Evolutionary conservation across 179 eudicot species (phyloP).

Genomic region (Silene coronaria): DNA sequence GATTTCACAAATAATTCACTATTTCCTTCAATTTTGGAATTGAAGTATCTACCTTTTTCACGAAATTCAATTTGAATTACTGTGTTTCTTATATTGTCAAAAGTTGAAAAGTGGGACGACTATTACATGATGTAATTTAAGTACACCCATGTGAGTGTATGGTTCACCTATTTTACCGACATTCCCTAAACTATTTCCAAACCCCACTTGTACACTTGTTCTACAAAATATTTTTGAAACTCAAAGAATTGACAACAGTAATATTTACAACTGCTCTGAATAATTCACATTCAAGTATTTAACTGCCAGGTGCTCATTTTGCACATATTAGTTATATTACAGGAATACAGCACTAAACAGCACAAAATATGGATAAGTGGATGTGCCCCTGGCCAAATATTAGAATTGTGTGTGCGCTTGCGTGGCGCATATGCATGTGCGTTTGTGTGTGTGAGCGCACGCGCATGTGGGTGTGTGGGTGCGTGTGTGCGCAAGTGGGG

Average conservation of each 20-base stretch:
- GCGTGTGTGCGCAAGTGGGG: too few relatives aligned
- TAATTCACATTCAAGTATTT: neutral
- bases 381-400: neutral
- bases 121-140: too few relatives aligned
- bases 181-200: too few relatives aligned
- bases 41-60: too few relatives aligned
- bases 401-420: neutral
- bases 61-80: neutral
- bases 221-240: neutral
- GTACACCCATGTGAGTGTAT: too few relatives aligned
- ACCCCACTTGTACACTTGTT: too few relatives aligned
- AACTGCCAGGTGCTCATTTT: neutral
- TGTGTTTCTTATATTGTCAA: too few relatives aligned
- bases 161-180: too few relatives aligned
- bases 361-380: neutral
- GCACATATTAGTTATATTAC: neutral
- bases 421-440: neutral
- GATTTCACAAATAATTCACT: slow-evolving; percentile 3
- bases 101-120: too few relatives aligned
- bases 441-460: too few relatives aligned
- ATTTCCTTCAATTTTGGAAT: neutral
- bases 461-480: too few relatives aligned
- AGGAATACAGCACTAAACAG: neutral
- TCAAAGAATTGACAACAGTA: neutral
- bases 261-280: neutral